Percentiles rank a stretch among this genome's conserved stretches.
phyloP scores from a whole-genome alignment of 306 rosid species.

The Cucurbita argyrosperma region DNA sequence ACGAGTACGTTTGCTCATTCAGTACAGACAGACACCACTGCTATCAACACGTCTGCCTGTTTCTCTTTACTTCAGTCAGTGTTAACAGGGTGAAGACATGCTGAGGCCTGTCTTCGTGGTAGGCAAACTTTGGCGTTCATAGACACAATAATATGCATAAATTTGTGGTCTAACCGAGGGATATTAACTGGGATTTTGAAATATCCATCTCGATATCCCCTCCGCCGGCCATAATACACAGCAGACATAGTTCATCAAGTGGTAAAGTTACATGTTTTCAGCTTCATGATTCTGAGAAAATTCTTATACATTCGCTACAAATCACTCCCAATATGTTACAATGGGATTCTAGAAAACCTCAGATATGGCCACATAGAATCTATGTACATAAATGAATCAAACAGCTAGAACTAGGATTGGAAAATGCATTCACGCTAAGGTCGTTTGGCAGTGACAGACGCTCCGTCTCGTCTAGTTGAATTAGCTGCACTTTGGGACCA shows the following conservation, averaged over 20 bases:
- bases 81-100: not conserved
- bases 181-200: not conserved
- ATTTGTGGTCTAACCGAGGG: not conserved
- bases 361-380: not conserved
- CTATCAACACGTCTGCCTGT: not conserved
- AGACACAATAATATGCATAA: not conserved
- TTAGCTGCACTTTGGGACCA: slow-evolving; percentile 35
- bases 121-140: not conserved
- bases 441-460: slow-evolving; percentile 17
- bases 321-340: not conserved
- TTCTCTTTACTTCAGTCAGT: not conserved
- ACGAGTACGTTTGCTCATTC: not conserved
- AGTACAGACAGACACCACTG: not conserved
- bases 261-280: not conserved
- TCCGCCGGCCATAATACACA: not conserved
- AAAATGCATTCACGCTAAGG: not conserved
- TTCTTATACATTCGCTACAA: not conserved
- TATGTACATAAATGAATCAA: not conserved
- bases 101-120: not conserved
- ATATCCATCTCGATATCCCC: slow-evolving; percentile 5
- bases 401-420: not conserved
- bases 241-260: not conserved
- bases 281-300: not conserved
- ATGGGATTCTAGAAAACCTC: not conserved
- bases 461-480: slow-evolving; percentile 22